A percentile compares a stretch with the other conserved stretches of the same genome.
These are phyloP conservation scores for Sporisorium sorghi DNA, from an alignment of 1,284 basidiomycete genomes.

Conservation along the genomic window DNA sequence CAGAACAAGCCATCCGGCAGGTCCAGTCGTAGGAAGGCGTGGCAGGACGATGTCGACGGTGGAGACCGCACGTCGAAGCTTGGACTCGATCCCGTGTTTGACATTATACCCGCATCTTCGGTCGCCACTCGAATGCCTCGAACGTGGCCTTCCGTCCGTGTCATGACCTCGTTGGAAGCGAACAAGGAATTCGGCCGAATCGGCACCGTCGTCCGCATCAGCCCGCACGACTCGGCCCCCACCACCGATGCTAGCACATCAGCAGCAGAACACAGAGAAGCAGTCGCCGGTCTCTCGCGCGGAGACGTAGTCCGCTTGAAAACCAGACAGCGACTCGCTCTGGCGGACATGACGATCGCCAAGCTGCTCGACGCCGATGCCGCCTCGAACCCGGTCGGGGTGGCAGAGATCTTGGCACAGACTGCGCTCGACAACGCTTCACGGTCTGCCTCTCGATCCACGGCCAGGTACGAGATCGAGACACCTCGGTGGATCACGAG, in stretches of 20 bases:
- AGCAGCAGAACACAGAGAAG: constrained; percentile 8
- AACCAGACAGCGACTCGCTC: constrained; percentile 34
- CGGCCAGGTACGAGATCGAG: constrained; percentile 27
- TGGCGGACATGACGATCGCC: constrained; percentile 17
- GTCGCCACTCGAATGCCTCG: constrained; percentile 26
- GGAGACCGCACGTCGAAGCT: background rate
- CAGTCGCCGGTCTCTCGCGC: constrained; percentile 36
- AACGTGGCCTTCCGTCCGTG: constrained; percentile 37
- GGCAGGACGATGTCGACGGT: constrained; percentile 6
- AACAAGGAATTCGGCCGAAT: constrained; percentile 46
- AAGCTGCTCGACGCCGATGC: constrained; percentile 11
- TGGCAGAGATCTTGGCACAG: constrained; percentile 12
- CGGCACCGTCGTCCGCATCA: constrained; percentile 31
- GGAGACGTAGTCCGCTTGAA: constrained; percentile 41
- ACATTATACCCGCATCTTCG: constrained; percentile 28
- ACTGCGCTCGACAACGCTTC: background rate
- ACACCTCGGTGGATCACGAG: constrained; percentile 34
- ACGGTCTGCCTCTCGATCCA: background rate
- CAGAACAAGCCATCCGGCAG: background rate
- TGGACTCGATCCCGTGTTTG: constrained; percentile 16
- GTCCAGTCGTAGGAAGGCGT: background rate
- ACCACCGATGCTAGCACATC: background rate
- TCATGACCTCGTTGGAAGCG: constrained; percentile 40
- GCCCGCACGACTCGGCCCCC: background rate
- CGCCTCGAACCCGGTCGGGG: background rate